phyloP scores from a whole-genome alignment of 345 rosid genomes.

The Anastatica hierochuntica region DNA sequence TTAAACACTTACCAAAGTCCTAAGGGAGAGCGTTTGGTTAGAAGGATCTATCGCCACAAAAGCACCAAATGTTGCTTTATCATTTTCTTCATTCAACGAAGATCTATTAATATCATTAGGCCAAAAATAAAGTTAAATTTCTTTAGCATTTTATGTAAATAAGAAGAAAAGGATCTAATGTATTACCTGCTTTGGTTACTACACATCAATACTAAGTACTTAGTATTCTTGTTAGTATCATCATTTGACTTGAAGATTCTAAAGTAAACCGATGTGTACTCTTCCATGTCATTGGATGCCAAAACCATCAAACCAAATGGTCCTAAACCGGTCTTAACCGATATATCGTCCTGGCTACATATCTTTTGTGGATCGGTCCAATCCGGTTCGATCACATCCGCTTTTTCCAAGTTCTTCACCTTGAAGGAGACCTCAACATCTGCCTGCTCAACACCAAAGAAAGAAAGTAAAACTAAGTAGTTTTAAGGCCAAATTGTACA shows the following conservation, averaged over 20 bases:
- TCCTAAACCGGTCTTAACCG: constrained; percentile 41
- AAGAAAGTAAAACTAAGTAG: background rate
- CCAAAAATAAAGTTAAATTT: background rate
- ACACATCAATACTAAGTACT: constrained; percentile 66
- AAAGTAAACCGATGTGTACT: constrained; percentile 58
- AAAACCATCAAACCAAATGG: constrained; percentile 67
- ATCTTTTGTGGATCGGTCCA: constrained; percentile 45
- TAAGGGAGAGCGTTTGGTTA: constrained; percentile 29
- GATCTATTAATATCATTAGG: constrained; percentile 24
- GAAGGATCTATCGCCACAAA: constrained; percentile 39
- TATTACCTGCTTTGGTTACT: constrained; percentile 63
- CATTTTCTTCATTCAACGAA: constrained; percentile 32
- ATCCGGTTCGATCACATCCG: constrained; percentile 36
- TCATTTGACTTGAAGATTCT: constrained; percentile 38
- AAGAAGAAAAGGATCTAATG: background rate
- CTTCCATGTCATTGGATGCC: constrained; percentile 41
- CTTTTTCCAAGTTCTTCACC: constrained; percentile 30
- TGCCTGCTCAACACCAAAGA: constrained; percentile 35
- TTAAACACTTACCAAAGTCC: constrained; percentile 29
- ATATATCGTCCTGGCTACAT: constrained; percentile 34
- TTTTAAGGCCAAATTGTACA: background rate
- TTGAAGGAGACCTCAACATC: constrained; percentile 57
- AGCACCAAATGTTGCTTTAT: constrained; percentile 47
- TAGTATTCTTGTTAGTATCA: constrained; percentile 5
- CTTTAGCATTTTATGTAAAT: background rate